These are phyloP conservation scores for Nicotiana paniculata DNA, from an alignment of 257 asterid species.

Conservation along the genomic window DNA sequence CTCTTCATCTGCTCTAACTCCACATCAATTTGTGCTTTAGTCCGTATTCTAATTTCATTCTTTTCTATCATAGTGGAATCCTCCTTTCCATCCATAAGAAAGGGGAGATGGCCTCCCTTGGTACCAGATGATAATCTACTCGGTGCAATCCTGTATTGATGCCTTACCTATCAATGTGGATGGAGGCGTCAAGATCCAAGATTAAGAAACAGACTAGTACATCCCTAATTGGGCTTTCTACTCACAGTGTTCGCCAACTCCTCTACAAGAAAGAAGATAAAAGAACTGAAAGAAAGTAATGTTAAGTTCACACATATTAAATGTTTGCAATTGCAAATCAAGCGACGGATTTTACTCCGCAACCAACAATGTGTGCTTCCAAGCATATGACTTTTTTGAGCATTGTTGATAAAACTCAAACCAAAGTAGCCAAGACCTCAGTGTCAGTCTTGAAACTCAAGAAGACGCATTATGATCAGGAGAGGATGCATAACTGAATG, in stretches of 20 bases:
- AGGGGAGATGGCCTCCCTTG: slow-evolving; percentile 24
- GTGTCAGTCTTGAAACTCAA: not conserved
- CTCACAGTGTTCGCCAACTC: not conserved
- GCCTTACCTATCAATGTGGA: slow-evolving; percentile 58
- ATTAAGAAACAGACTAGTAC: not conserved
- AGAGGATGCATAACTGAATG: not conserved
- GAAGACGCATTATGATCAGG: not conserved
- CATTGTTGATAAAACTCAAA: not conserved
- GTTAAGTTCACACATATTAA: not conserved
- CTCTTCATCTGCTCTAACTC: slow-evolving; percentile 15
- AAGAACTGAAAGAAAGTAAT: not conserved
- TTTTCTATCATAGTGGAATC: slow-evolving; percentile 25
- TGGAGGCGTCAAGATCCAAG: not conserved
- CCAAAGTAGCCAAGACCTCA: not conserved
- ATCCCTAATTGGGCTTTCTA: not conserved
- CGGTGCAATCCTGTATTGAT: slow-evolving; percentile 75
- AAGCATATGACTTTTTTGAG: not conserved
- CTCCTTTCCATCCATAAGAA: slow-evolving; percentile 22
- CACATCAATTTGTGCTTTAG: slow-evolving; percentile 23
- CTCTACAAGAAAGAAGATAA: not conserved
- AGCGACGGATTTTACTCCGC: not conserved
- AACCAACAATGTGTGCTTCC: not conserved
- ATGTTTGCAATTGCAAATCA: not conserved
- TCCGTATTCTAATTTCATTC: slow-evolving; percentile 29
- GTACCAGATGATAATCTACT: slow-evolving; percentile 29